Evolutionary conservation across 2,329 filamentous ascomycete species (phyloP).

Genomic region (Coniochaeta sp.): DNA sequence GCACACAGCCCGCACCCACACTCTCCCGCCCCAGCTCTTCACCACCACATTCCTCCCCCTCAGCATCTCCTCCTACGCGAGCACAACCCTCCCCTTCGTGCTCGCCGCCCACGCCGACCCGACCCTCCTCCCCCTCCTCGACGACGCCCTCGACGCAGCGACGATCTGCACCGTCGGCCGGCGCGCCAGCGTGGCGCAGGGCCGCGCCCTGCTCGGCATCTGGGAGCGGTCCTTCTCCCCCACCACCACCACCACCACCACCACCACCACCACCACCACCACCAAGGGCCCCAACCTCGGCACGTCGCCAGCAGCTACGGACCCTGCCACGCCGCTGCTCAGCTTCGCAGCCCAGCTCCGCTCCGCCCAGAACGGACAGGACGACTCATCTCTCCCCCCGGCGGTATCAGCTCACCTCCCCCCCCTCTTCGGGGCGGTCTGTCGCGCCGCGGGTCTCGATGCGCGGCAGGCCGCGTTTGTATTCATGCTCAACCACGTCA

Average conservation of each 20-base stretch:
- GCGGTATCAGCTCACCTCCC: conserved; percentile 57
- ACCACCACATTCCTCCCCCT: conserved; percentile 58
- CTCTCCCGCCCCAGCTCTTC: conserved; percentile 40
- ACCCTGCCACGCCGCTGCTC: conserved; percentile 5
- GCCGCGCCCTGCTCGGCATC: conserved; percentile 64
- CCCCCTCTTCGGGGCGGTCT: conserved; percentile 63
- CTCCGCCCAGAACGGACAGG: conserved; percentile 3
- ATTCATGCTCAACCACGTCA: conserved; percentile 69
- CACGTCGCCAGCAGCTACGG: conserved; percentile 2
- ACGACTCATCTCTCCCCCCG: conserved; percentile 24
- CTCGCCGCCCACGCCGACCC: conserved; percentile 58
- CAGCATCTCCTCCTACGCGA: conserved; percentile 64
- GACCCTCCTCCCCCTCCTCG: conserved; percentile 44
- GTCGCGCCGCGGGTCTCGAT: conserved; percentile 51
- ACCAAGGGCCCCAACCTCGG: conserved; percentile 7
- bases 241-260: no score
- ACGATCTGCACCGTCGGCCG: conserved; percentile 74
- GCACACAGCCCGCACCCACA: conserved; percentile 35
- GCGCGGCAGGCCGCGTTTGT: conserved; percentile 62
- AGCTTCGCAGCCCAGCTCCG: conserved; percentile 29
- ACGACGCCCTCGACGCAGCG: conserved; percentile 70
- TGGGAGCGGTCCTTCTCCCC: conserved; percentile 65
- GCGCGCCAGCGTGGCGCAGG: conserved; percentile 68
- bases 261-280: no score
- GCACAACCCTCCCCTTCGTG: conserved; percentile 67